phyloP scores from a whole-genome alignment of 179 eudicot genomes.

The Amaranthus tricolor region DNA sequence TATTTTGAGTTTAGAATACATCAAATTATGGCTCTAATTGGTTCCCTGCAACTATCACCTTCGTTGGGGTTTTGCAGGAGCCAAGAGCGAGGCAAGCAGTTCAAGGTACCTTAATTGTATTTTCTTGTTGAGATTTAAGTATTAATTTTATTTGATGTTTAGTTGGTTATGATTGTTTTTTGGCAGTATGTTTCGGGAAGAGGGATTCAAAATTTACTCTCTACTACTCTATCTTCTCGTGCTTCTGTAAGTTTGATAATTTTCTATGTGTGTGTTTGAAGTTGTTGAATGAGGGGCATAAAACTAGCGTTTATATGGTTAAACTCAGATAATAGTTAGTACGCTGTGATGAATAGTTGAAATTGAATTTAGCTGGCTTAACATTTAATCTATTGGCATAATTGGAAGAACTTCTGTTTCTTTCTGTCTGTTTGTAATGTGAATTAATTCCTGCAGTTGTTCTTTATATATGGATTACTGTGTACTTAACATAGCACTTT shows the following conservation, averaged over 20 bases:
- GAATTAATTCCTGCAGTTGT: background rate
- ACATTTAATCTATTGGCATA: background rate
- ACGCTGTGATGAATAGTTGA: background rate
- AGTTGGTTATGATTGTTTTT: constrained; percentile 20
- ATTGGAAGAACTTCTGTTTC: background rate
- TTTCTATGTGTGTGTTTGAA: background rate
- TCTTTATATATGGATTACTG: background rate
- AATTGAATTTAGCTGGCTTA: background rate
- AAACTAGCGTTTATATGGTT: background rate
- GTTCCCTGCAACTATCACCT: constrained; percentile 59
- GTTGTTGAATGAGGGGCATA: background rate
- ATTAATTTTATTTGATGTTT: background rate
- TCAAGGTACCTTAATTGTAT: constrained; percentile 34
- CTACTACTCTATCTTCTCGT: constrained; percentile 43
- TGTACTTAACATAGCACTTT: too few relatives aligned
- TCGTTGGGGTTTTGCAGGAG: constrained; percentile 56
- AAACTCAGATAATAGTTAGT: background rate
- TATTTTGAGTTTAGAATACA: background rate
- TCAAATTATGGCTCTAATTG: constrained; percentile 48
- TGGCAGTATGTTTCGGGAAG: constrained; percentile 43
- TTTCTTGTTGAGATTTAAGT: background rate
- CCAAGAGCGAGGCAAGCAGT: constrained; percentile 33
- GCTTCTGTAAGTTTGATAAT: constrained; percentile 50
- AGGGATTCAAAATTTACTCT: constrained; percentile 32
- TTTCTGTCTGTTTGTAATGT: background rate